These are phyloP conservation scores for Flagelloscypha sp. DNA, from an alignment of 768 basidiomycete species.

Conservation along the genomic window DNA sequence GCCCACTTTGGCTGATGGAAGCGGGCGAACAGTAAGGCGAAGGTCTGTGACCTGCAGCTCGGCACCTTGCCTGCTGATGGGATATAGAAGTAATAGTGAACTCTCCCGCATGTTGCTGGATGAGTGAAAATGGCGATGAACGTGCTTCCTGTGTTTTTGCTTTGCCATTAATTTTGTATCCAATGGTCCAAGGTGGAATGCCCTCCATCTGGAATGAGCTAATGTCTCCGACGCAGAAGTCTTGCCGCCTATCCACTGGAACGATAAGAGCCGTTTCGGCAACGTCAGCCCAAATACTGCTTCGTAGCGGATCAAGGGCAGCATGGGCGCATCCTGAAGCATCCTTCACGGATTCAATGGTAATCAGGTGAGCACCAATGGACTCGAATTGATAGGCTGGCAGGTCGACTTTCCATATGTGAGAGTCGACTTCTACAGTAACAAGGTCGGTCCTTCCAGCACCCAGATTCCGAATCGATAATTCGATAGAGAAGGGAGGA, in stretches of 20 bases:
- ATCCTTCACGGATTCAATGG: conserved; percentile 73
- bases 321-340: conserved; percentile 76
- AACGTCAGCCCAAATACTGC: conserved; percentile 82
- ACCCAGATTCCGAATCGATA: conserved; percentile 72
- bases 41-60: conserved; percentile 73
- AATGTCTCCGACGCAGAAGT: conserved; percentile 87
- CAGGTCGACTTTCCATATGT: conserved; percentile 63
- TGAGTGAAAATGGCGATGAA: conserved; percentile 76
- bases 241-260: conserved; percentile 66
- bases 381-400: conserved; percentile 68
- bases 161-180: conserved; percentile 80
- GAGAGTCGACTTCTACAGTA: conserved; percentile 39
- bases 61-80: conserved; percentile 89
- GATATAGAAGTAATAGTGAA: conserved; percentile 86
- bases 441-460: conserved; percentile 55
- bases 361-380: conserved; percentile 74
- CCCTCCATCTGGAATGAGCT: conserved; percentile 92
- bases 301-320: conserved; percentile 48
- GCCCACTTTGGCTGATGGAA: conserved; percentile 85
- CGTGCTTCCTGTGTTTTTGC: conserved; percentile 64
- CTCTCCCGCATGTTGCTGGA: conserved; percentile 73
- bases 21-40: conserved; percentile 61
- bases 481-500: conserved; percentile 73
- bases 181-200: conserved; percentile 85
- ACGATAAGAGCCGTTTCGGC: conserved; percentile 92